Base-by-base conservation (phyloP, 1,139 yeast genomes). In the Meyerozyma guilliermondii region DNA sequence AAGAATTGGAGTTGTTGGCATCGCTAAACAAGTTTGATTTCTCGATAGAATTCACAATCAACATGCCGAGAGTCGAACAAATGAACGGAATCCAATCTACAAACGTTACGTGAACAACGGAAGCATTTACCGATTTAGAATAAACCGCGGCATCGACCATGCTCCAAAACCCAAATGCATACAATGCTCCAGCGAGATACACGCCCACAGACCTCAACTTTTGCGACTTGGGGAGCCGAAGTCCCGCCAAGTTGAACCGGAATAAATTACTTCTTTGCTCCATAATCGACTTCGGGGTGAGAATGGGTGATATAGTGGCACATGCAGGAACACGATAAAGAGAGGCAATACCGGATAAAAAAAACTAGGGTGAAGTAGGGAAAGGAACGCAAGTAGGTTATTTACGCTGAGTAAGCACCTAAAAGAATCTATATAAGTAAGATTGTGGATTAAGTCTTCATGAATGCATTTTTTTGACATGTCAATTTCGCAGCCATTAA, bases 21-120 rank as follows among this genome's bases (percentile, higher is more conserved):
- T 81, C 73, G 41, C 58, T 74, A 46, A 86, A 65, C 50, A 91
- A 72, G 50, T 89, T 81, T 40, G 83, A 75, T 64, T 92, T 92
- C 56, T 92, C 98, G 41, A 92, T 88, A 6, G 95, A 82, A 57
- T 88, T 92, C 48, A 92, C 95, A 49, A 91, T 85, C 41, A 91
- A 66, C 91, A 91, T 91, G 7, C 98, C 98, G 39, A 88, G 63
- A 1, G 94, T 80, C 5, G 96, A 84, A 52, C 96, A 85, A 23
- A 92, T 76, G 50, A 86, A 82, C 5, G 98, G 98, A 42, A 92
- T 80, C 98, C 98, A 92, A 65, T 92, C 98, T 33, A 85, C 81
- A 59, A 92, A 86, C 4, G 94, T 82, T 28, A 92, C 87, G 60
- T 92, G 98, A 6, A 88, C 87, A 36, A 73, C 72, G 2, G 95